These are phyloP conservation scores for Suhomyces canberraensis DNA, from an alignment of 805 yeast genomes.

Conservation along the genomic window DNA sequence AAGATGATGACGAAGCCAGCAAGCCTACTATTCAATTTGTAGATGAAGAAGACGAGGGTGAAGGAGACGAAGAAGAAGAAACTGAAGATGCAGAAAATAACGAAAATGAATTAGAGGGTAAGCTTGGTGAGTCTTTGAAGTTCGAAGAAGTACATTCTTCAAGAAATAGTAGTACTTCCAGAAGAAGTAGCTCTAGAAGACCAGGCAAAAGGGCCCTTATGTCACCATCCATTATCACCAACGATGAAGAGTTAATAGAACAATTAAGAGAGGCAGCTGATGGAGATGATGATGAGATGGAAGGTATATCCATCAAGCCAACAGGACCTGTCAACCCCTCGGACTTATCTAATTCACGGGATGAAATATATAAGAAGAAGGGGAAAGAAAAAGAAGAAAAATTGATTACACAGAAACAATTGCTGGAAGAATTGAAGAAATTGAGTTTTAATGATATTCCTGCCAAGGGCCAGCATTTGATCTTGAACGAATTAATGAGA, in stretches of 20 bases:
- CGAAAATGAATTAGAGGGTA: background rate
- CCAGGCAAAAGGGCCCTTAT: constrained; percentile 8
- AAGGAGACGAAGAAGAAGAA: constrained; percentile 23
- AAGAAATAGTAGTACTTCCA: background rate
- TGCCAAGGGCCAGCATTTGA: constrained; percentile 84
- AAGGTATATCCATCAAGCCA: background rate
- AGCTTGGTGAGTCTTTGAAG: background rate
- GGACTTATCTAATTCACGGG: constrained; percentile 5
- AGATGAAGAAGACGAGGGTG: constrained; percentile 36
- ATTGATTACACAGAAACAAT: constrained; percentile 29
- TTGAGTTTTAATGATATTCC: constrained; percentile 82
- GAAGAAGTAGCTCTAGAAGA: background rate
- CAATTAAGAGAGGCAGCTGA: constrained; percentile 23
- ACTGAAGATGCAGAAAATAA: constrained; percentile 11
- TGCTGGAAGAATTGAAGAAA: constrained; percentile 35
- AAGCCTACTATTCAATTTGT: constrained; percentile 63
- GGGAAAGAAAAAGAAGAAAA: constrained; percentile 9
- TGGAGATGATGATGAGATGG: background rate
- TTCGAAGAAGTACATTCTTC: background rate
- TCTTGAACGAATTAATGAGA: constrained; percentile 82
- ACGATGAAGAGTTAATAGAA: constrained; percentile 33
- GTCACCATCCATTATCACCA: constrained; percentile 36
- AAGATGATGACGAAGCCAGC: constrained; percentile 24
- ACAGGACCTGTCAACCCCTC: background rate
- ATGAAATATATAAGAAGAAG: constrained; percentile 9